Base-by-base conservation (phyloP, 2,329 filamentous ascomycete genomes). In the Fusarium neocosmosporiellum region DNA sequence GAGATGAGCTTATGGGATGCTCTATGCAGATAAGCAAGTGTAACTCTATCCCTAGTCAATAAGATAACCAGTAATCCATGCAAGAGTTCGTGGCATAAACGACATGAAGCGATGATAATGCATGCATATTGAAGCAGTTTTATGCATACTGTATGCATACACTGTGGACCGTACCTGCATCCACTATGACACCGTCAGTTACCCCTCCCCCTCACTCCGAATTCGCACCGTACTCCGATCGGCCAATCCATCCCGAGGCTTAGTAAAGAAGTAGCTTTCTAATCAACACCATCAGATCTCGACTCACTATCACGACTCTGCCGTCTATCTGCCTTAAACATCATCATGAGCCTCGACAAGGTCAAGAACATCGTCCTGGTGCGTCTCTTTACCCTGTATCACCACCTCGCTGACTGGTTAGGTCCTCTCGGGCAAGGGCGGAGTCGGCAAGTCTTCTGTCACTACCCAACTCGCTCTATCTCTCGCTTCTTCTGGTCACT, bases 371-470 rank as follows among this genome's bases (percentile, higher is more conserved):
- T 96, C 71, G 87, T 95, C 73, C 88, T 96, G 76, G 93, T 94
- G 84, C 36, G 85, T 81, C 20, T 46, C 64, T 14, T 36, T 62
- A 55, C 66, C 48, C 54, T 73, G 55, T n/a, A n/a, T n/a, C n/a
- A n/a, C n/a, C 5, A 37, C 16, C 29, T 46, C 58, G 20, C 65
- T 79, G 62, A 80, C 75, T 62, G 36, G 41, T 33, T 46, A 90
- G 88, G 88, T 96, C 71, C 92, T 99, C 55, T 98, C 96, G 14
- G 96, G 96, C 77, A 99, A 99, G 88, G 96, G 96, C 79, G 96
- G 96, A 76, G 96, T 99, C 22, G 96, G 96, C 66, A 99, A 99
- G 86, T 98, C 96, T 48, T 98, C 95, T 60, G 92, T 98, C n/a
- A 98, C 96, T 1, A 97, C 96, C 2, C 96, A 99, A 82, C 91